Percentiles rank a stretch among this genome's conserved stretches.
These are phyloP conservation scores for Phoenix dactylifera DNA, from an alignment of 176 grass and related monocot genomes.

Conservation along the genomic window DNA sequence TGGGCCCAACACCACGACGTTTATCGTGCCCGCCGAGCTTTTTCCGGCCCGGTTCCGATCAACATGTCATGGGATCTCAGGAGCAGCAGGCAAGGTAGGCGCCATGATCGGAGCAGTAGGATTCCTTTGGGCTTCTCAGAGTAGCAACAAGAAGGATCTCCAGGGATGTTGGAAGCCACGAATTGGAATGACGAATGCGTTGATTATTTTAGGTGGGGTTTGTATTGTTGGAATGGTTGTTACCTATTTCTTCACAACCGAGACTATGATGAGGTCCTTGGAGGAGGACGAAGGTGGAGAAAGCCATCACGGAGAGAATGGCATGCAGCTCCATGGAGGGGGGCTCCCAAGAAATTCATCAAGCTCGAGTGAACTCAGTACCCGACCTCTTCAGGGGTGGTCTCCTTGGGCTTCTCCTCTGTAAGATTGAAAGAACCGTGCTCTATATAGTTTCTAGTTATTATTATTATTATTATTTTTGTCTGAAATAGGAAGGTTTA, in stretches of 20 bases:
- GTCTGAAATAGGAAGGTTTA: no score
- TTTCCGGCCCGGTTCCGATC: slow-evolving; percentile 34
- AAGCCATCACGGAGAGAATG: not conserved
- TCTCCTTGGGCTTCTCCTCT: no score
- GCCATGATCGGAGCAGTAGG: slow-evolving; percentile 30
- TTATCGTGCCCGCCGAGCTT: slow-evolving; percentile 35
- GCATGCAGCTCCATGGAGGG: no score
- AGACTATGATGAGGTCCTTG: slow-evolving; percentile 55
- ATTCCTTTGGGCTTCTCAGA: slow-evolving; percentile 31
- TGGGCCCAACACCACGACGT: slow-evolving; percentile 33
- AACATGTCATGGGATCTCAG: slow-evolving; percentile 34
- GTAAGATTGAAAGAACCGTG: no score
- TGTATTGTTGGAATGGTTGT: slow-evolving; percentile 39
- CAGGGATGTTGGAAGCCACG: slow-evolving; percentile 16
- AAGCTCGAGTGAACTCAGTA: no score
- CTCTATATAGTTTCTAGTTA: no score
- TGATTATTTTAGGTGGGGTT: slow-evolving; percentile 42
- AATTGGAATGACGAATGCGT: slow-evolving; percentile 38
- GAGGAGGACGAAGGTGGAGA: slow-evolving; percentile 54
- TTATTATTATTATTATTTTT: no score
- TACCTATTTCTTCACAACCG: slow-evolving; percentile 46
- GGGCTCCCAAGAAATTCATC: no score
- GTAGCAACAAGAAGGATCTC: not conserved
- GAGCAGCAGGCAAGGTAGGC: slow-evolving; percentile 26
- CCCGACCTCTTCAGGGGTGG: no score